Evolutionary conservation across 2,329 filamentous ascomycete species (phyloP).

Genomic region (Eutypa lata): DNA sequence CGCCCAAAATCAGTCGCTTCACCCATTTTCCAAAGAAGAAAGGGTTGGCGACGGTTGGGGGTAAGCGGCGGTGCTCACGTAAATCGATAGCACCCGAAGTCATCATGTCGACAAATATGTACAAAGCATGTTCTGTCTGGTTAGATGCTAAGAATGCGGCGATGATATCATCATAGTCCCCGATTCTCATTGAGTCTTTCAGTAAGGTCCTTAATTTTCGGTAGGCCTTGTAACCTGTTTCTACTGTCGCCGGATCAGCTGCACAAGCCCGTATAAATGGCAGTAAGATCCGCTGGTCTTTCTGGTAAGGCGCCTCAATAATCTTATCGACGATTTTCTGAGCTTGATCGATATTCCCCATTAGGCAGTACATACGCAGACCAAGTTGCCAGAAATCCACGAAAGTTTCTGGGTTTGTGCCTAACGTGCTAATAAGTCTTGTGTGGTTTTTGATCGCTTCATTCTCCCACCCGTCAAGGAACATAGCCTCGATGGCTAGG

Average conservation of each 20-base stretch:
- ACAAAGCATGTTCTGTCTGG: slow-evolving; percentile 64
- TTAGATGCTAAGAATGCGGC: slow-evolving; percentile 66
- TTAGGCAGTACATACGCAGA: slow-evolving; percentile 59
- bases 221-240: slow-evolving; percentile 66
- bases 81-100: slow-evolving; percentile 54
- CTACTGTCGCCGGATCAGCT: slow-evolving; percentile 44
- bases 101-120: slow-evolving; percentile 89
- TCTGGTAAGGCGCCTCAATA: slow-evolving; percentile 40
- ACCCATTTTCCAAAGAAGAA: slow-evolving; percentile 90
- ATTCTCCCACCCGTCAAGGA: slow-evolving; percentile 57
- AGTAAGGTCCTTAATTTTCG: slow-evolving; percentile 60
- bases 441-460: slow-evolving; percentile 65
- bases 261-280: slow-evolving; percentile 69
- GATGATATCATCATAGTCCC: slow-evolving; percentile 74
- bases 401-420: slow-evolving; percentile 44
- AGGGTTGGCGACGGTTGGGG: slow-evolving; percentile 59
- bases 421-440: slow-evolving; percentile 51
- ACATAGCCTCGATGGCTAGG: slow-evolving; percentile 65
- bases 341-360: slow-evolving; percentile 57
- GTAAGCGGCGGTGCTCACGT: slow-evolving; percentile 39
- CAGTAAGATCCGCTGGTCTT: slow-evolving; percentile 57
- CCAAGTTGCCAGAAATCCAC: slow-evolving; percentile 63
- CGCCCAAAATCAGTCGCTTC: slow-evolving; percentile 73
- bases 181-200: slow-evolving; percentile 59
- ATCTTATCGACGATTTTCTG: slow-evolving; percentile 54